Conservation (phyloP, 2,329 filamentous ascomycete species). For the Fusarium tjaetaba region DNA sequence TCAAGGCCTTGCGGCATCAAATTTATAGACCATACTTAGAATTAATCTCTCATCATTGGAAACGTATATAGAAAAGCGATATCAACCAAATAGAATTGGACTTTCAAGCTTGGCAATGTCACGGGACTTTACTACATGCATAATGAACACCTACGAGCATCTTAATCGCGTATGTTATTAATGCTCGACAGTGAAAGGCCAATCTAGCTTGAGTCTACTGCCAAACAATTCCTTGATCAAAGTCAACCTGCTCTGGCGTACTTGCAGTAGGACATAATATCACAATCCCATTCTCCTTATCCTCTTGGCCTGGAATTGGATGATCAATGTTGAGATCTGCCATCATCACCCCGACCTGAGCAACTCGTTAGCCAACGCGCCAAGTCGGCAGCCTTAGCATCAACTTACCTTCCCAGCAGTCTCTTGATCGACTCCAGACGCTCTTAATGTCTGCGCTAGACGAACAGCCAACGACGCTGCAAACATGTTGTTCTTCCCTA, state of each 20-base stretch:
- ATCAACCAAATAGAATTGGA: not conserved
- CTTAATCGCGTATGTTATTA: not conserved
- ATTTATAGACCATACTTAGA: not conserved
- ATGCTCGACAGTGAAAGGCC: too few species aligned
- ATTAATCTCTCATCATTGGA: not conserved
- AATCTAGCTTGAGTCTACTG: not conserved
- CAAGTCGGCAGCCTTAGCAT: too few species aligned
- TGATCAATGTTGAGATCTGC: slow-evolving; percentile 5
- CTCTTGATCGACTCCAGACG: slow-evolving; percentile 12
- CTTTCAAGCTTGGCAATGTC: not conserved
- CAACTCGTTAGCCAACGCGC: not conserved
- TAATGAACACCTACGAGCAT: rapidly evolving
- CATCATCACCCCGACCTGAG: slow-evolving; percentile 9
- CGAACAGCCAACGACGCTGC: slow-evolving; percentile 64
- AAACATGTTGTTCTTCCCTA: slow-evolving; percentile 54
- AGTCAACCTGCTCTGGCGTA: not conserved
- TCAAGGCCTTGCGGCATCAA: rapidly evolving
- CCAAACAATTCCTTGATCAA: not conserved
- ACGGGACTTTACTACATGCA: rapidly evolving
- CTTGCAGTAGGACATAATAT: slow-evolving; percentile 11
- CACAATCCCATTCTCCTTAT: slow-evolving; percentile 25
- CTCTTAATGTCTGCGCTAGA: slow-evolving; percentile 73
- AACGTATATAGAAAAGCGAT: not conserved
- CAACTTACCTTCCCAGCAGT: slow-evolving; percentile 21
- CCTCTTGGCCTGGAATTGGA: slow-evolving; percentile 24